These are phyloP conservation scores for Salicornia ramosissima DNA, from an alignment of 148 eudicot species.

Conservation along the genomic window DNA sequence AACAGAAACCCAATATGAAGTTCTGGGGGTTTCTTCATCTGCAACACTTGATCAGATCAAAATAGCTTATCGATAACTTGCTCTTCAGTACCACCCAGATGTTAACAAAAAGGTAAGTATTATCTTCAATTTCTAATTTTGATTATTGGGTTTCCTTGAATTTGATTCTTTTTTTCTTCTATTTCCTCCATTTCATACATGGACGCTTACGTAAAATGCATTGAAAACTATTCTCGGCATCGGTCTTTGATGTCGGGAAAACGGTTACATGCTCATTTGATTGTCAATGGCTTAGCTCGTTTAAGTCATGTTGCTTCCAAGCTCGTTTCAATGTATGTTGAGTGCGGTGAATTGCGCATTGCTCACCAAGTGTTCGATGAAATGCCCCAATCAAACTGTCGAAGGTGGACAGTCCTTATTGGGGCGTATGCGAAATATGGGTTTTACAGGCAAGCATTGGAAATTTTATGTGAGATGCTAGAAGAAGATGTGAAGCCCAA, in stretches of 20 bases:
- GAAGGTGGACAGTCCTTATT: conserved; percentile 63
- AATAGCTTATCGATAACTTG: conserved; percentile 92
- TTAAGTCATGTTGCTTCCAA: conserved; percentile 53
- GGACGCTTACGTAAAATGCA: conserved; percentile 40
- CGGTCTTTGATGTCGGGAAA: conserved; percentile 45
- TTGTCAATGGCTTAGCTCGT: conserved; percentile 52
- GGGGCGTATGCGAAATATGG: conserved; percentile 78
- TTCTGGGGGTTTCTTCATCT: conserved; percentile 75
- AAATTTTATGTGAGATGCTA: conserved; percentile 41
- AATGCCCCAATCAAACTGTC: conserved; percentile 51
- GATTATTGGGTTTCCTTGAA: neutral
- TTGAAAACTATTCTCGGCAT: conserved; percentile 38
- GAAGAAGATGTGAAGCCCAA: conserved; percentile 40
- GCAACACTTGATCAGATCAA: conserved; percentile 70
- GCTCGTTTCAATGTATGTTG: conserved; percentile 53
- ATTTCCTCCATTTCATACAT: conserved; percentile 23
- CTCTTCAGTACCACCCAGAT: conserved; percentile 94
- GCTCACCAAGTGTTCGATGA: conserved; percentile 77
- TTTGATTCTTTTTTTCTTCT: too few relatives aligned
- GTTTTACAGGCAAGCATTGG: conserved; percentile 50
- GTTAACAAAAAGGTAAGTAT: conserved; percentile 85
- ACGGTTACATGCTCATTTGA: conserved; percentile 53
- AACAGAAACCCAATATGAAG: conserved; percentile 81
- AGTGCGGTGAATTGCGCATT: conserved; percentile 36
- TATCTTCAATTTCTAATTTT: neutral